Conservation (phyloP, 495 filamentous ascomycete species). For the Hypoxylon subgilvum region DNA sequence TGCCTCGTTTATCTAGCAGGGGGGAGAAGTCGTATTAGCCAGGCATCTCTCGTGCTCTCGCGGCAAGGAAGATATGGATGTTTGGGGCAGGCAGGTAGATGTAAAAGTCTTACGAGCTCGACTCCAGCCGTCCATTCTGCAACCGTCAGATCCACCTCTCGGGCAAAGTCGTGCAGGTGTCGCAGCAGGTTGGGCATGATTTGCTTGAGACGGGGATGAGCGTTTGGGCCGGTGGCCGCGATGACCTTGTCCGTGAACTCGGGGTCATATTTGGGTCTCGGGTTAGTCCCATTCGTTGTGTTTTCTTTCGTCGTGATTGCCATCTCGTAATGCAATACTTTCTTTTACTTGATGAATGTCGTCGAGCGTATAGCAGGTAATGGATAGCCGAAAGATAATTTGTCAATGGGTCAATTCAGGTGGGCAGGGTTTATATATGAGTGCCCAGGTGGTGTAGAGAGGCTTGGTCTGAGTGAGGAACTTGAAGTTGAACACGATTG, state of each 20-base stretch:
- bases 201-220: constrained; percentile 60
- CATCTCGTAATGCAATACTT: background rate
- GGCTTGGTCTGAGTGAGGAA: too few relatives aligned
- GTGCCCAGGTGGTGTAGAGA: too few relatives aligned
- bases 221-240: constrained; percentile 71
- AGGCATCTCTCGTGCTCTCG: too few relatives aligned
- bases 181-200: constrained; percentile 61
- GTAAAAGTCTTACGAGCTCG: constrained; percentile 50
- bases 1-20: constrained; percentile 74
- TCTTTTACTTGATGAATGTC: background rate
- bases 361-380: too few relatives aligned
- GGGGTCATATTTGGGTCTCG: constrained; percentile 52
- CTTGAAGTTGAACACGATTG: too few relatives aligned
- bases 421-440: too few relatives aligned
- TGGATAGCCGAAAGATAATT: too few relatives aligned
- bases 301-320: background rate
- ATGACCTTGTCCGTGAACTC: constrained; percentile 73
- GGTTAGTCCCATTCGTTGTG: background rate
- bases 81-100: too few relatives aligned
- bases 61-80: too few relatives aligned
- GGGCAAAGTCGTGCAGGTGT: constrained; percentile 65
- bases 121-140: constrained; percentile 59
- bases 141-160: constrained; percentile 63
- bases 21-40: background rate
- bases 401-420: too few relatives aligned